Evolutionary conservation across 768 basidiomycete genomes (phyloP).

Genomic region (Kondoa malvinella): DNA sequence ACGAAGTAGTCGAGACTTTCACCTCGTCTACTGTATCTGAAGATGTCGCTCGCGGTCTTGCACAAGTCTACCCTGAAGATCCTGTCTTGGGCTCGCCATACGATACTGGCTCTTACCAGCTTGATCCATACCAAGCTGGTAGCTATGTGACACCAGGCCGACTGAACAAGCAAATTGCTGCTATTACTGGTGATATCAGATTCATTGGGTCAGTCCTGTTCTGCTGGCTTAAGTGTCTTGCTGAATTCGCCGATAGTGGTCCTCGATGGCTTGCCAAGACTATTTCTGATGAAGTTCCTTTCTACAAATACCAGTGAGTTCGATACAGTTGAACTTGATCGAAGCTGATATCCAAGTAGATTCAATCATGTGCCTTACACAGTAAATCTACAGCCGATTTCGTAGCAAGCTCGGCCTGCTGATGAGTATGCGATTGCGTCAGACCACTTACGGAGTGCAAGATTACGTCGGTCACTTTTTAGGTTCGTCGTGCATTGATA

Average conservation of each 20-base stretch:
- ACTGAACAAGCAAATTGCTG: not conserved
- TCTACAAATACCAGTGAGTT: not conserved
- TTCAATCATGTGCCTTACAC: not conserved
- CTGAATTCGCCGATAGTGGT: not conserved
- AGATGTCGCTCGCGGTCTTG: not conserved
- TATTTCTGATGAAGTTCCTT: not conserved
- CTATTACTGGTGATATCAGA: not conserved
- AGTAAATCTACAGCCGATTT: no score
- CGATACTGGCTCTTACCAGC: conserved; percentile 19
- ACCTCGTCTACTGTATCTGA: not conserved
- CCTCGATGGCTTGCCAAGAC: not conserved
- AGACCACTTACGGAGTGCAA: not conserved
- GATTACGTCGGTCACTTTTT: conserved; percentile 1
- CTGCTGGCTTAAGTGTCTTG: no score
- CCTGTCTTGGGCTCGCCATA: conserved; percentile 14
- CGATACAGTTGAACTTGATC: not conserved
- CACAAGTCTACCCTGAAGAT: not conserved
- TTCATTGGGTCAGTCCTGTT: no score
- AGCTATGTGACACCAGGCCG: not conserved
- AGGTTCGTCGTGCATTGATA: not conserved
- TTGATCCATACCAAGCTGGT: not conserved
- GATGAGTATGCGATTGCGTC: no score
- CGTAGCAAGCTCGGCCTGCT: no score
- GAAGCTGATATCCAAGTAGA: not conserved
- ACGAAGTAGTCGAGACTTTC: not conserved